Percentiles rank a stretch among this genome's conserved stretches.
Conservation (phyloP, 2,329 filamentous ascomycete genomes). For the Ophiostoma piceae region DNA sequence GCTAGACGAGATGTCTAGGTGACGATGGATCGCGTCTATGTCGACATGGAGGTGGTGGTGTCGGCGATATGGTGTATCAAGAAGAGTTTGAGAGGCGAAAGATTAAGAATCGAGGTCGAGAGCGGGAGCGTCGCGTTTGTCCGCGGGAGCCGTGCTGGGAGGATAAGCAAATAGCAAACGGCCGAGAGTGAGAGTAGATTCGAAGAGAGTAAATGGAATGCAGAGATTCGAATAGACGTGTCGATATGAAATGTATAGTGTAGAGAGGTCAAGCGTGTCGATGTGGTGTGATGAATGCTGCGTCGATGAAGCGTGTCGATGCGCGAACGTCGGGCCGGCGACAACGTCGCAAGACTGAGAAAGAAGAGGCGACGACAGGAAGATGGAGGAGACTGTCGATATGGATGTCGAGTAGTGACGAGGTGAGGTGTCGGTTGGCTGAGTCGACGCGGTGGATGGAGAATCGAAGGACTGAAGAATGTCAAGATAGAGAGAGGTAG, state of each 20-base stretch:
- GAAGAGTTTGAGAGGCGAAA: background rate
- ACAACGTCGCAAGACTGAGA: background rate
- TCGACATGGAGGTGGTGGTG: constrained; percentile 4
- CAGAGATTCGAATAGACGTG: background rate
- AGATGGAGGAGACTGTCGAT: background rate
- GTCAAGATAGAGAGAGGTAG: too few species aligned
- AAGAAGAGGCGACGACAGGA: background rate
- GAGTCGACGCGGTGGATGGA: background rate
- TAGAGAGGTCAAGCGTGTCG: too few species aligned
- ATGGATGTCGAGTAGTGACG: background rate
- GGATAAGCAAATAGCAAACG: background rate
- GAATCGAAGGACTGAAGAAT: too few species aligned
- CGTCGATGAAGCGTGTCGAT: background rate
- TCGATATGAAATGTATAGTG: background rate
- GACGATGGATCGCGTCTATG: background rate
- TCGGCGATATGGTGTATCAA: background rate
- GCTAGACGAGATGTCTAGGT: background rate
- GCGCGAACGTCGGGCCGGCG: constrained; percentile 6
- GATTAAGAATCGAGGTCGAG: background rate
- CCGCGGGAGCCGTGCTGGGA: background rate
- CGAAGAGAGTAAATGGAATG: background rate
- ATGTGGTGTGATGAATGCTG: too few species aligned
- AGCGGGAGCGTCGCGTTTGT: constrained; percentile 1
- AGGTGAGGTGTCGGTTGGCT: background rate
- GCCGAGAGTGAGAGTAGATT: background rate